Percentiles rank a stretch among this genome's conserved stretches.
Conservation (phyloP, 202 grass and related monocot genomes). For the Brachypodium distachyon region DNA sequence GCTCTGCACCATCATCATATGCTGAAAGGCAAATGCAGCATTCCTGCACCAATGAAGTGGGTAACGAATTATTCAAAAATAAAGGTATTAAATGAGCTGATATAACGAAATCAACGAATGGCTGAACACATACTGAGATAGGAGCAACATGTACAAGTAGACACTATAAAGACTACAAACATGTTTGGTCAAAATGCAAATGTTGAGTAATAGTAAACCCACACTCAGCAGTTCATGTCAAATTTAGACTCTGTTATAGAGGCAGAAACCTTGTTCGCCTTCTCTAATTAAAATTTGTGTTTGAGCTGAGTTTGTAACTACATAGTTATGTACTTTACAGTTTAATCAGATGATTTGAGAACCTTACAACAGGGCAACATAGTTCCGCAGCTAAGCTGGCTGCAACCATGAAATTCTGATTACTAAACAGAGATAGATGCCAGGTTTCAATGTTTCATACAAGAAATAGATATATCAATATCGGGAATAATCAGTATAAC, state of each 20-base stretch:
- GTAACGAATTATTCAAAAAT: neutral
- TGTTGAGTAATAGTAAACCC: neutral
- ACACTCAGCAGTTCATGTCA: neutral
- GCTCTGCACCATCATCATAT: conserved; percentile 53
- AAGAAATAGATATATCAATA: neutral
- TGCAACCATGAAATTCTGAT: neutral
- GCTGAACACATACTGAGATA: neutral
- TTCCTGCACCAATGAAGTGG: conserved; percentile 32
- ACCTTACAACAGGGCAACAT: neutral
- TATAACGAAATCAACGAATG: neutral
- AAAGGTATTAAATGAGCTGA: neutral
- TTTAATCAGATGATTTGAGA: no score
- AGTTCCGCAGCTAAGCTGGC: neutral
- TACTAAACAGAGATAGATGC: neutral
- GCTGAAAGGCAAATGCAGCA: conserved; percentile 69
- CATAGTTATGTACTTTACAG: no score
- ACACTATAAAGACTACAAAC: neutral
- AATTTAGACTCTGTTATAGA: neutral
- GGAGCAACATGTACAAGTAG: neutral
- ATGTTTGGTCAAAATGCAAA: neutral
- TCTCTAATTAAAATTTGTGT: no score
- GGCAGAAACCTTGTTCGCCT: no score
- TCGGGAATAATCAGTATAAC: neutral
- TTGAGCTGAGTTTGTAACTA: no score
- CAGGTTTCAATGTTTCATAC: neutral